phyloP scores from a whole-genome alignment of 768 basidiomycete genomes.

The Hygrophorus pudorinus region DNA sequence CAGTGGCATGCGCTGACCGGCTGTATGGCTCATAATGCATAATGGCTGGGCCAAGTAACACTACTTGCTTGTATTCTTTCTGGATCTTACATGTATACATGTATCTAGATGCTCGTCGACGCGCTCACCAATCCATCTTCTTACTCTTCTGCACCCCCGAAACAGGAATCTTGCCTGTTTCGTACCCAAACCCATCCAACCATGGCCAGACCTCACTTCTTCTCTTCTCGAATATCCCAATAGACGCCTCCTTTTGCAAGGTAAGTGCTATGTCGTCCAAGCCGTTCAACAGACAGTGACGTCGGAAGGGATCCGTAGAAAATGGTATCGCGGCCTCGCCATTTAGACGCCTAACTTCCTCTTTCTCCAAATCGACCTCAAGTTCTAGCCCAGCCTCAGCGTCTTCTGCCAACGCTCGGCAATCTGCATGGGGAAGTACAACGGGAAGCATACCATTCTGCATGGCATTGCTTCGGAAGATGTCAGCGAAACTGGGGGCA shows the following conservation, averaged over 20 bases:
- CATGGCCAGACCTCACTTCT: conserved; percentile 83
- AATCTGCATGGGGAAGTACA: conserved; percentile 56
- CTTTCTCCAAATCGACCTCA: conserved; percentile 77
- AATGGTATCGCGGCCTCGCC: conserved; percentile 71
- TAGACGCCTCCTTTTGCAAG: conserved; percentile 65
- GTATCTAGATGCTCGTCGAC: no score
- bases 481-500: conserved; percentile 85
- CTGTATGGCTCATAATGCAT: no score
- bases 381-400: conserved; percentile 67
- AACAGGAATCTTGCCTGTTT: conserved; percentile 65
- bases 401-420: conserved; percentile 64
- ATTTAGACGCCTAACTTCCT: conserved; percentile 65
- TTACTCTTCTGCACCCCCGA: conserved; percentile 25
- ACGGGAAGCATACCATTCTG: conserved; percentile 91
- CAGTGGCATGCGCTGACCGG: no score
- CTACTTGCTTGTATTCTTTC: no score
- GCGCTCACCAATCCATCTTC: conserved; percentile 66
- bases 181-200: conserved; percentile 93
- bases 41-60: no score
- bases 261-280: conserved; percentile 96
- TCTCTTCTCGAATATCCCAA: conserved; percentile 70
- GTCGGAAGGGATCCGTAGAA: conserved; percentile 79
- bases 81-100: no score
- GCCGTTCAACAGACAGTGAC: conserved; percentile 91
- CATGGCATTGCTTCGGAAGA: conserved; percentile 84